phyloP scores from a whole-genome alignment of 768 basidiomycete species.

The Fibroporia radiculosa region DNA sequence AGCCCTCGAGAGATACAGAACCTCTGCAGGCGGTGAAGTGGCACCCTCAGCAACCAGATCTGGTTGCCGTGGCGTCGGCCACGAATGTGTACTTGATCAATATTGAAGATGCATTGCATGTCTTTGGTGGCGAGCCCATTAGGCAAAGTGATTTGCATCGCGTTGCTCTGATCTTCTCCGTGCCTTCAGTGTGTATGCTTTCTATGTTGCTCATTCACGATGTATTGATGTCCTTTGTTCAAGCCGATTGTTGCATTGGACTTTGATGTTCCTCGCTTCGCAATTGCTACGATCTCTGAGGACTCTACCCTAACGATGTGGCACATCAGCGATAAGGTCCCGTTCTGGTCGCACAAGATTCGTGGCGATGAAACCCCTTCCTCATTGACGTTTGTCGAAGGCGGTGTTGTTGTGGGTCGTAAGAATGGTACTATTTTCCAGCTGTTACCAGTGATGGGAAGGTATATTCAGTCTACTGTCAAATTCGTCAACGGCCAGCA shows the following conservation, averaged over 20 bases:
- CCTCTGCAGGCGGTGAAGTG: slow-evolving; percentile 79
- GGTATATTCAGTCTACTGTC: slow-evolving; percentile 67
- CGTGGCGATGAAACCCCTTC: slow-evolving; percentile 77
- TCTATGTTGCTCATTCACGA: background rate
- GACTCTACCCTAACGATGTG: slow-evolving; percentile 78
- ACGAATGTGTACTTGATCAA: slow-evolving; percentile 72
- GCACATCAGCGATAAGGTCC: slow-evolving; percentile 71
- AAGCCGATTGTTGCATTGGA: slow-evolving; percentile 83
- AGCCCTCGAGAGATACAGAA: slow-evolving; percentile 49
- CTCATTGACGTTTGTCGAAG: slow-evolving; percentile 78
- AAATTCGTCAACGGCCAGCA: slow-evolving; percentile 64
- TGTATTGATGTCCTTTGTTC: slow-evolving; percentile 4
- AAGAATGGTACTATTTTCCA: slow-evolving; percentile 83
- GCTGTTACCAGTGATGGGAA: slow-evolving; percentile 67
- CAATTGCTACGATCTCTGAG: slow-evolving; percentile 73
- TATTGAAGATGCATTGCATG: slow-evolving; percentile 51
- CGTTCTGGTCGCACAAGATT: slow-evolving; percentile 70
- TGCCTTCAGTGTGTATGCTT: slow-evolving; percentile 52
- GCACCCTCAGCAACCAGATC: slow-evolving; percentile 78
- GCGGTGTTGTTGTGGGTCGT: slow-evolving; percentile 77
- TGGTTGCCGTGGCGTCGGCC: slow-evolving; percentile 77
- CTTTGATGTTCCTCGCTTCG: slow-evolving; percentile 71
- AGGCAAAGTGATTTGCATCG: slow-evolving; percentile 62
- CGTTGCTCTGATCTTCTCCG: slow-evolving; percentile 59
- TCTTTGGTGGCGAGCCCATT: slow-evolving; percentile 57